Evolutionary conservation across 2,329 filamentous ascomycete species (phyloP).

Genomic region (Aspergillus luchuensis): DNA sequence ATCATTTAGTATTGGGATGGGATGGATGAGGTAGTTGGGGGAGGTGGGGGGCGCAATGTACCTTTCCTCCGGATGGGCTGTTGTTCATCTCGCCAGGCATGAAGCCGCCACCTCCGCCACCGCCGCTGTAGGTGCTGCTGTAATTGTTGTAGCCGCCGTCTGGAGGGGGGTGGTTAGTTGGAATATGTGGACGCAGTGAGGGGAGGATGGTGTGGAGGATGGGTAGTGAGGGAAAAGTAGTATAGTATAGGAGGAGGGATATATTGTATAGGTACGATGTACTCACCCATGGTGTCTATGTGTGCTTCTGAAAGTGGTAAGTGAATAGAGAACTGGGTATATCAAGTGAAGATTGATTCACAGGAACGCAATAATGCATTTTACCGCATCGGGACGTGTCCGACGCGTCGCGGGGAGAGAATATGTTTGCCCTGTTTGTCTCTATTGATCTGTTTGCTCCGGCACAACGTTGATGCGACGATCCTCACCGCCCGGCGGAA

Average conservation of each 20-base stretch:
- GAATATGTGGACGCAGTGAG: not conserved
- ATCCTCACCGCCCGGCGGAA: constrained; percentile 33
- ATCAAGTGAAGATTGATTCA: constrained; percentile 8
- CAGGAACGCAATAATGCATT: constrained; percentile 25
- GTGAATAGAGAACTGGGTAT: not conserved
- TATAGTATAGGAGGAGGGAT: too few relatives aligned
- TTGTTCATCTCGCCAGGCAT: constrained; percentile 55
- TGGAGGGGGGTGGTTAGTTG: not conserved
- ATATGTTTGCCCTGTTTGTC: constrained; percentile 20
- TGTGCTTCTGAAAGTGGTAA: not conserved
- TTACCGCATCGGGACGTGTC: constrained; percentile 45
- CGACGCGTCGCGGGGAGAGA: constrained; percentile 36
- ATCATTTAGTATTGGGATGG: constrained; percentile 13
- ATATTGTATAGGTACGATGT: not conserved
- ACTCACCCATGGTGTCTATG: constrained; percentile 33
- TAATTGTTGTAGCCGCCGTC: constrained; percentile 24
- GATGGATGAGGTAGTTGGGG: not conserved
- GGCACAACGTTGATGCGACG: constrained; percentile 20
- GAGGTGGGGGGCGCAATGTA: constrained; percentile 19
- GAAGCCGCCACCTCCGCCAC: constrained; percentile 61
- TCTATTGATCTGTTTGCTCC: constrained; percentile 10
- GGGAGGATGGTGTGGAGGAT: not conserved
- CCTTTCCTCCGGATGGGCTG: constrained; percentile 50
- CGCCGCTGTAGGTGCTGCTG: constrained; percentile 58
- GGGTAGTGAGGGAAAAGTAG: too few relatives aligned